phyloP scores from a whole-genome alignment of 345 rosid genomes.

The Gossypium stocksii region DNA sequence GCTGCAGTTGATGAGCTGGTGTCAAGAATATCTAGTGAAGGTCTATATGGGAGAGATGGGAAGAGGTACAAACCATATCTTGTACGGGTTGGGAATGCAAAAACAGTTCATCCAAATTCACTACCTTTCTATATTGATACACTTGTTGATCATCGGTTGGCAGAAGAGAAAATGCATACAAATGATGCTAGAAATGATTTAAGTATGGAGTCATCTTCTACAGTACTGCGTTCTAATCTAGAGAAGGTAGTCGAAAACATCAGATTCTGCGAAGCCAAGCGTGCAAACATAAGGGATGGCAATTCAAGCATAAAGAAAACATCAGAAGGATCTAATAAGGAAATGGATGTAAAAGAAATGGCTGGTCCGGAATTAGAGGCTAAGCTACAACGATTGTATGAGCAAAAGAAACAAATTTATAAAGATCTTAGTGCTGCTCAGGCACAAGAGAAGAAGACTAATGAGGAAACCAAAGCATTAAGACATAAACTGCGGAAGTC shows the following conservation, averaged over 20 bases:
- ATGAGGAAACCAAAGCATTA: slow-evolving; percentile 61
- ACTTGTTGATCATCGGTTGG: slow-evolving; percentile 84
- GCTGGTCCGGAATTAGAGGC: slow-evolving; percentile 62
- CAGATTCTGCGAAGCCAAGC: slow-evolving; percentile 76
- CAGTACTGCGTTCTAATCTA: slow-evolving; percentile 57
- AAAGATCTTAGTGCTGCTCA: slow-evolving; percentile 81
- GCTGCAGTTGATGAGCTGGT: slow-evolving; percentile 99
- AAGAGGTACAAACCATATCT: slow-evolving; percentile 86
- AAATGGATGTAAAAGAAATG: slow-evolving; percentile 49
- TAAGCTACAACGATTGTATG: slow-evolving; percentile 68
- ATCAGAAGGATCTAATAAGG: slow-evolving; percentile 34
- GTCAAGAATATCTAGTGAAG: slow-evolving; percentile 68
- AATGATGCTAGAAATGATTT: slow-evolving; percentile 39
- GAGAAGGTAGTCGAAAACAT: slow-evolving; percentile 78
- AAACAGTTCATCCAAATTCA: slow-evolving; percentile 81
- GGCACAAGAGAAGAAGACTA: slow-evolving; percentile 68
- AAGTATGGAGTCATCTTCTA: slow-evolving; percentile 52
- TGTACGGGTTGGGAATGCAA: slow-evolving; percentile 93
- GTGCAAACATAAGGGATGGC: slow-evolving; percentile 68
- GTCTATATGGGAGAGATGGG: slow-evolving; percentile 84
- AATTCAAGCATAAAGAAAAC: slow-evolving; percentile 42
- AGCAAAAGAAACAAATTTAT: slow-evolving; percentile 75
- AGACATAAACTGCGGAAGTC: slow-evolving; percentile 73
- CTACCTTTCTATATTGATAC: slow-evolving; percentile 82
- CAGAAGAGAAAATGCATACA: slow-evolving; percentile 56